These are phyloP conservation scores for Macrophomina phaseolina DNA, from an alignment of 2,329 filamentous ascomycete species.

Conservation along the genomic window DNA sequence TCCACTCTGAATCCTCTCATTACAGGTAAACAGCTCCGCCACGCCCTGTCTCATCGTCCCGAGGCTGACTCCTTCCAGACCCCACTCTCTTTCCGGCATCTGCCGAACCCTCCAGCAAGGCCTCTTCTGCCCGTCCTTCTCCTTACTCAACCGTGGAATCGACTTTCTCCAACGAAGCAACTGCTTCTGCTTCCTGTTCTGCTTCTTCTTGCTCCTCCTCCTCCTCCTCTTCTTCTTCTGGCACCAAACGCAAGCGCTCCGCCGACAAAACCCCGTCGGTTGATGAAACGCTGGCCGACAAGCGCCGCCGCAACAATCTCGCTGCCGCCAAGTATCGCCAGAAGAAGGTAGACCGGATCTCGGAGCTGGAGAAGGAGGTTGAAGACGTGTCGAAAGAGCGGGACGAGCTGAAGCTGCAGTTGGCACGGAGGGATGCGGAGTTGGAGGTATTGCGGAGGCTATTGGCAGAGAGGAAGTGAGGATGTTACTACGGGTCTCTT, in stretches of 20 bases:
- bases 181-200: neutral
- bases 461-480: constrained; percentile 29
- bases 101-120: neutral
- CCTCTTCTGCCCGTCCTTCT: constrained; percentile 1
- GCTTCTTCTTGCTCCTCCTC: neutral
- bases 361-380: constrained; percentile 65
- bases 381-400: constrained; percentile 65
- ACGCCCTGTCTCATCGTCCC: neutral
- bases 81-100: neutral
- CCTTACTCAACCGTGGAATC: constrained; percentile 1
- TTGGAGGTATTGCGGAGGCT: constrained; percentile 63
- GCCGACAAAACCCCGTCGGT: neutral
- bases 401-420: constrained; percentile 66
- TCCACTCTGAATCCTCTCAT: constrained; percentile 6
- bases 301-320: constrained; percentile 71
- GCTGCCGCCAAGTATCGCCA: constrained; percentile 75
- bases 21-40: neutral
- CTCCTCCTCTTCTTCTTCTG: neutral
- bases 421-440: constrained; percentile 70
- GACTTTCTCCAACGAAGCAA: neutral
- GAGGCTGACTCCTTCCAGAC: neutral
- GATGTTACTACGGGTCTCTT: neutral
- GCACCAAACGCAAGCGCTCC: constrained; percentile 13
- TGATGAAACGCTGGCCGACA: constrained; percentile 37
- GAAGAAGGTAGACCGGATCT: constrained; percentile 70